phyloP scores from a whole-genome alignment of 2,329 filamentous ascomycete species.

The Drechslerella coelobrocha region DNA sequence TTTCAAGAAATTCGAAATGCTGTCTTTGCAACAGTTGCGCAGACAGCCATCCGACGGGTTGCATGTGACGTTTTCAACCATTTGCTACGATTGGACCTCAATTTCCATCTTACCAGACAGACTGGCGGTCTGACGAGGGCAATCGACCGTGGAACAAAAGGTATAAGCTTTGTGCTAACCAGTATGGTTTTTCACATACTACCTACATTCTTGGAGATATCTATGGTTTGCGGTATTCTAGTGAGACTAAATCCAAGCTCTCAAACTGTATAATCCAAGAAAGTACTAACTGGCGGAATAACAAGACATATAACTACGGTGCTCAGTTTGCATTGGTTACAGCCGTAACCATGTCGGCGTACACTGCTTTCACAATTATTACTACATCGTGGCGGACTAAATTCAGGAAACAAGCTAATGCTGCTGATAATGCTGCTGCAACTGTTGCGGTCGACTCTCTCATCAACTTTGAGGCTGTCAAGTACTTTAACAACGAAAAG shows the following conservation, averaged over 20 bases:
- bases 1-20: slow-evolving; percentile 96
- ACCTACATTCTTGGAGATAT: slow-evolving; percentile 90
- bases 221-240: slow-evolving; percentile 92
- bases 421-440: slow-evolving; percentile 92
- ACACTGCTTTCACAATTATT: slow-evolving; percentile 94
- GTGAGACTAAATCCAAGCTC: no score
- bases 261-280: no score
- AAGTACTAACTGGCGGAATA: background rate
- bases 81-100: slow-evolving; percentile 83
- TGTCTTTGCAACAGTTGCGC: slow-evolving; percentile 93
- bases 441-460: slow-evolving; percentile 95
- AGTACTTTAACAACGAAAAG: slow-evolving; percentile 99
- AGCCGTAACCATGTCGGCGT: slow-evolving; percentile 85
- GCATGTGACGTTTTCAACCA: slow-evolving; percentile 93
- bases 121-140: slow-evolving; percentile 92
- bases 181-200: slow-evolving; percentile 99
- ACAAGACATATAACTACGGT: slow-evolving; percentile 90
- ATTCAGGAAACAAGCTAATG: slow-evolving; percentile 92
- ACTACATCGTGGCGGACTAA: slow-evolving; percentile 98
- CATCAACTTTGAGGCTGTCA: slow-evolving; percentile 99
- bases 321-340: slow-evolving; percentile 91
- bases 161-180: slow-evolving; percentile 93
- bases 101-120: slow-evolving; percentile 92
- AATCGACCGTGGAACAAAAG: slow-evolving; percentile 96
- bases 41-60: slow-evolving; percentile 91